Conservation (phyloP, 1,284 basidiomycete species). For the Volvariella volvacea region DNA sequence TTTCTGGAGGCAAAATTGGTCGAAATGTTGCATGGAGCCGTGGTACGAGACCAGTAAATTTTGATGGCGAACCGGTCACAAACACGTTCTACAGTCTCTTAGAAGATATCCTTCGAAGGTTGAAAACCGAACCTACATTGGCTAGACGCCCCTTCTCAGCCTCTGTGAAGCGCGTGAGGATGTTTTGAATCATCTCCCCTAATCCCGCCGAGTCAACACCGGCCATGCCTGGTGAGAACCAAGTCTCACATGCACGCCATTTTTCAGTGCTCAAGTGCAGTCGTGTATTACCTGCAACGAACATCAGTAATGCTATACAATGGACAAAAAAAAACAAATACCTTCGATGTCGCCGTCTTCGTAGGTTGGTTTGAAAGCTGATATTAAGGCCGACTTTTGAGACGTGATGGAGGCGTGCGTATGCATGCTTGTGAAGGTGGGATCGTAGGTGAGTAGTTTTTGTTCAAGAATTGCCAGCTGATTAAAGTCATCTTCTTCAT, state of each 20-base stretch:
- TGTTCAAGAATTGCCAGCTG: slow-evolving; percentile 74
- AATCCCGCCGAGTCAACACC: slow-evolving; percentile 94
- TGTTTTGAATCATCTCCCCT: slow-evolving; percentile 83
- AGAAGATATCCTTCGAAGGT: neutral
- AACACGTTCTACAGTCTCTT: slow-evolving; percentile 69
- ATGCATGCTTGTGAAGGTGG: slow-evolving; percentile 73
- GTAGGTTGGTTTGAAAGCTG: slow-evolving; percentile 75
- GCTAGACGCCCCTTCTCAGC: slow-evolving; percentile 59
- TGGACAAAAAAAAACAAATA: slow-evolving; percentile 18
- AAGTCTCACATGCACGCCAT: slow-evolving; percentile 89
- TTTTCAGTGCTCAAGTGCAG: slow-evolving; percentile 94
- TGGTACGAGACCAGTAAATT: slow-evolving; percentile 64
- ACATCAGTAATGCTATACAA: neutral
- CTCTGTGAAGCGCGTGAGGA: slow-evolving; percentile 77
- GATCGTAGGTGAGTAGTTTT: slow-evolving; percentile 80
- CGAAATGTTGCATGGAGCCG: slow-evolving; percentile 69
- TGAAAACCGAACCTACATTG: slow-evolving; percentile 27
- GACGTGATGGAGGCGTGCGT: slow-evolving; percentile 78
- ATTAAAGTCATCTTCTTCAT: slow-evolving; percentile 88
- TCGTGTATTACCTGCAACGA: slow-evolving; percentile 49
- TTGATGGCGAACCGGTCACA: slow-evolving; percentile 79
- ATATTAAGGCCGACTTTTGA: slow-evolving; percentile 77
- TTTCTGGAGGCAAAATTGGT: slow-evolving; percentile 78
- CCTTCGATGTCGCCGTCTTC: slow-evolving; percentile 67
- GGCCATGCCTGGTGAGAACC: slow-evolving; percentile 90